phyloP scores from a whole-genome alignment of 2,329 filamentous ascomycete species.

The Pseudogymnoascus sp. region DNA sequence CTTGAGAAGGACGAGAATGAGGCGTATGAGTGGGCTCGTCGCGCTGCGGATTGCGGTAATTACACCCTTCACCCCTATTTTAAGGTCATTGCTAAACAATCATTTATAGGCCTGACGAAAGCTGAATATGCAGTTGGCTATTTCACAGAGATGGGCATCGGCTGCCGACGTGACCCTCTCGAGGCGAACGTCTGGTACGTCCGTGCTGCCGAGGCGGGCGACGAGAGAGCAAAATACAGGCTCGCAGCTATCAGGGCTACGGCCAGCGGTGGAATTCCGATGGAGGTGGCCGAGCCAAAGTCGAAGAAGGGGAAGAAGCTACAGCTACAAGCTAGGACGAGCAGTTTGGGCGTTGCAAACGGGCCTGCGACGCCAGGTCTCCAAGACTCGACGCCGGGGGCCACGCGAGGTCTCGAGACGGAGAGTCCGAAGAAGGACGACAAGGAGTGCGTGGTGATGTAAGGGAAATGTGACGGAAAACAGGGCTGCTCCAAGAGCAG shows the following conservation, averaged over 20 bases:
- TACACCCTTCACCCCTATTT: conserved; percentile 16
- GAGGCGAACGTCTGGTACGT: conserved; percentile 99
- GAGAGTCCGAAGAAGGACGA: conserved; percentile 19
- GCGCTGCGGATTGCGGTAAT: conserved; percentile 79
- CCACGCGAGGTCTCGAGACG: not conserved
- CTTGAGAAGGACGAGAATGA: conserved; percentile 93
- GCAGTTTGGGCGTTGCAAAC: not conserved
- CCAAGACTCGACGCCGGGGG: not conserved
- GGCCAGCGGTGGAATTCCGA: conserved; percentile 42
- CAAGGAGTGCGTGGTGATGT: conserved; percentile 22
- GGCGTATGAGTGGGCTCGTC: conserved; percentile 91
- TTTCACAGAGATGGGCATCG: conserved; percentile 98
- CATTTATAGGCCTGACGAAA: conserved; percentile 34
- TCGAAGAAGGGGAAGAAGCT: conserved; percentile 21
- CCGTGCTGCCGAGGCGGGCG: conserved; percentile 83
- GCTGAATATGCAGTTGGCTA: conserved; percentile 96
- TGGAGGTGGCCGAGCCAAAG: conserved; percentile 24
- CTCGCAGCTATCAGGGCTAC: conserved; percentile 81
- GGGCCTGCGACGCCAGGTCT: not conserved
- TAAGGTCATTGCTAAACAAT: conserved; percentile 11
- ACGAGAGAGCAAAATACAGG: conserved; percentile 81
- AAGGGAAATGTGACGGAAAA: not conserved
- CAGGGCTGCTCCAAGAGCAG: not conserved
- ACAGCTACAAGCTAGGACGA: conserved; percentile 13
- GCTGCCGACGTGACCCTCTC: conserved; percentile 85